Evolutionary conservation across 805 yeast species (phyloP), one percentile per base, ranked within the genome.

Genomic region (Wickerhamomyces queroliae): DNA sequence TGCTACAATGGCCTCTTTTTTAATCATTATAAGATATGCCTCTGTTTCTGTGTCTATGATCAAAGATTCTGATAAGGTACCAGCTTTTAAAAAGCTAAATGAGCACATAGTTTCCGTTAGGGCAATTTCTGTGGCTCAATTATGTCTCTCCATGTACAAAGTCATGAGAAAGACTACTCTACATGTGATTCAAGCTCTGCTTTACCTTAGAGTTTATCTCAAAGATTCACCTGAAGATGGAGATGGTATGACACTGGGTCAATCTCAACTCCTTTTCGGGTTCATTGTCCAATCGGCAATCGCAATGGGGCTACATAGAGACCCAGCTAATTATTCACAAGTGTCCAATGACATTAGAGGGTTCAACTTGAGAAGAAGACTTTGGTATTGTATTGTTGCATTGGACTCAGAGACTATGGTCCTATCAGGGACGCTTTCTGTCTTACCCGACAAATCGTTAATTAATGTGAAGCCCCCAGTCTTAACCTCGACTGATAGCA

Each of bases 221-320:
- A 61, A 49, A 38, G 59, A 59, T 44, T 59, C 74, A 0, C 79
- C 80, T 0, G 75, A 70, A 43, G 67, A 64, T 43, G 70, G 70
- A 16, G 72, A 68, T 43, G 73, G 70, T 12, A 53, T 61, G 1
- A 67, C 66, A 16, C 59, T 63, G 8, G 53, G 61, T 11, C 70
- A 66, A 30, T 50, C 66, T 0, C 71, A 63, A 33, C 56, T 58
- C 4, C 54, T 62, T 16, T 55, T 59, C 10, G 68, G 66, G 0
- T 48, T 68, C 30, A 50, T 66, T 5, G 42, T 64, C 5, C 76
- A 72, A 39, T 64, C 68, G 60, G 74, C 74, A 0, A 43, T 64
- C 16, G 53, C 64, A 4, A 47, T 72, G 41, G 79, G 78, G 0
- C 48, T 74, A 28, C 60, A 74, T 45, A 53, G 74, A 35, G 80